Base-by-base conservation (phyloP, 140 eudicot species). In the Ambrosia hybrid region DNA sequence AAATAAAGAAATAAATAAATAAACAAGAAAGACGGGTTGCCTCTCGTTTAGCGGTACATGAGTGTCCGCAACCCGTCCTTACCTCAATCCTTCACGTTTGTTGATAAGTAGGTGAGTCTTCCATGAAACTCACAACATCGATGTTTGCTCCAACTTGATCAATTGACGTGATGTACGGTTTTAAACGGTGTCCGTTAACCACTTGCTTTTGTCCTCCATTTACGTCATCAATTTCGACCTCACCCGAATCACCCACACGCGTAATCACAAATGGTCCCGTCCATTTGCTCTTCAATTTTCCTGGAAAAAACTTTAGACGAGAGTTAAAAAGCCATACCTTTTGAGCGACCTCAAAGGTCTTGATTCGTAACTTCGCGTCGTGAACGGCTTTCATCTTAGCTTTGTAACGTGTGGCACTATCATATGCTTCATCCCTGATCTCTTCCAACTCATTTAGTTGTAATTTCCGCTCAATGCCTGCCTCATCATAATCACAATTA, bases 51-150 rank as follows among this genome's bases (percentile, higher is more conserved):
- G 11, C 55, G 15, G n/a, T 49, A 49, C 55, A 49, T 12, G 3
- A 49, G 11, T 9, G 55, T 49, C 15, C 12, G 14, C 14, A 49
- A 2, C 55, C 55, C 1, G 4, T 9, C 15, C 11, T 12, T 49
- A 11, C 55, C 55, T 49, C 15, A 9, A 49, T 3, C 14, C n/a
- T 11, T 49, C 3, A 49, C 1, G 12, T 49, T 3, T 49, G 55
- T 13, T 9, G 15, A 49, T 48, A 49, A 9, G 55, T 11, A 2
- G 1, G 55, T 49, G 55, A 49, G 55, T 10, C 55, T 11, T 11
- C 12, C 55, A 51, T 51, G 56, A 51, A 51, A 51, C 56, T 51
- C 56, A 51, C 56, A 51, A 51, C 56, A 51, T 51, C 56, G 13
- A 51, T 9, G 56, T 14, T 51, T 2, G 16, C 56, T 51, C 56